Evolutionary conservation across 306 rosid genomes (phyloP).

Genomic region (Fagus sylvatica): DNA sequence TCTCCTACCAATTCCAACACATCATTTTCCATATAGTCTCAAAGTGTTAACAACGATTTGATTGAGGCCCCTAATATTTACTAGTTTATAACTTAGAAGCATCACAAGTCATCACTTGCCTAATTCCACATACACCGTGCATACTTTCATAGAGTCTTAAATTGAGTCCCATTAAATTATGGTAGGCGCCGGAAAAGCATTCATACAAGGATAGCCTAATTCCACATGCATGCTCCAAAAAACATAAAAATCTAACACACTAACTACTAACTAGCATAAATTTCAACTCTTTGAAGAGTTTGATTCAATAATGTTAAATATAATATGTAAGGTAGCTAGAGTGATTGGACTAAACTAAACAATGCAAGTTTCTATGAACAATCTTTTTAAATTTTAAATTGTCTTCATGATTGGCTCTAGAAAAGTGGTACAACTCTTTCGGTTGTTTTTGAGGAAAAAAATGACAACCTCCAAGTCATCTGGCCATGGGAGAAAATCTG

Average conservation of each 20-base stretch:
- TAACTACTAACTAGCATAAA: neutral
- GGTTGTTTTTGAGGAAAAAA: neutral
- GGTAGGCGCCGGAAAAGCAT: slow-evolving; percentile 21
- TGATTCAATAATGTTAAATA: neutral
- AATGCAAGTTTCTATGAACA: neutral
- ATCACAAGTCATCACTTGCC: slow-evolving; percentile 26
- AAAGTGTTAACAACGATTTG: no score
- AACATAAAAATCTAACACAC: neutral
- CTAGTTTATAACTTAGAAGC: neutral
- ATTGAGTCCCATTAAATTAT: slow-evolving; percentile 15
- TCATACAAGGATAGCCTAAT: neutral
- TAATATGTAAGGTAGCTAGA: neutral
- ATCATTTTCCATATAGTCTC: no score
- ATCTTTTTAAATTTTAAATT: neutral
- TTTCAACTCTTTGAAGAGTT: neutral
- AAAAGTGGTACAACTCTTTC: slow-evolving; percentile 1
- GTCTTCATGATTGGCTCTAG: neutral
- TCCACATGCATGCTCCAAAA: neutral
- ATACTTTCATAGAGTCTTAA: neutral
- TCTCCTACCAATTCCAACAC: no score
- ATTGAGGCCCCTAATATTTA: no score
- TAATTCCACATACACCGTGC: neutral
- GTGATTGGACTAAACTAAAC: neutral
- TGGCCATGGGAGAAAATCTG: neutral
- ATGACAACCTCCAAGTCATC: neutral